These are phyloP conservation scores for Venturia aucupariae DNA, from an alignment of 2,329 filamentous ascomycete genomes.

Conservation along the genomic window DNA sequence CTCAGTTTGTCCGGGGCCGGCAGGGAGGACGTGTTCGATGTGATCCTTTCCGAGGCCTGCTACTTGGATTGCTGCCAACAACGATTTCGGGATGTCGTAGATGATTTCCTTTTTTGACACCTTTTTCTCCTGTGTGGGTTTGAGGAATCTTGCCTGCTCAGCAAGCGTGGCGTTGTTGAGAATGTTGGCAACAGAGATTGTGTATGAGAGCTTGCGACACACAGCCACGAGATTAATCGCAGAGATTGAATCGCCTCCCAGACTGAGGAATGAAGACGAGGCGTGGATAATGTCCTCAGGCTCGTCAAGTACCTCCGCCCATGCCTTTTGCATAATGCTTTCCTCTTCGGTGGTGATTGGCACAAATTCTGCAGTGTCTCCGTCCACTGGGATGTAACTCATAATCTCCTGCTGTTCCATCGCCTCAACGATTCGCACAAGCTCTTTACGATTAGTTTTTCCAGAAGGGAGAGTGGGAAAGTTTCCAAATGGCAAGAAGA, in stretches of 20 bases:
- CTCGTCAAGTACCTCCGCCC: no score
- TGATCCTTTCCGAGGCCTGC: background rate
- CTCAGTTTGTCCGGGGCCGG: constrained; percentile 17
- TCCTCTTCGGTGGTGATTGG: no score
- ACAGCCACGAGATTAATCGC: constrained; percentile 10
- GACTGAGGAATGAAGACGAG: background rate
- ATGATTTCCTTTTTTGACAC: background rate
- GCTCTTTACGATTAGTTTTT: no score
- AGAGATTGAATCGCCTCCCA: constrained; percentile 14
- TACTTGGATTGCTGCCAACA: background rate
- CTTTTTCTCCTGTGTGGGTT: background rate
- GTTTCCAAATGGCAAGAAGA: no score
- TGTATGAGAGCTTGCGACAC: background rate
- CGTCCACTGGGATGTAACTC: no score
- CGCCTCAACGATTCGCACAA: no score
- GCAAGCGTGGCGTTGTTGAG: background rate
- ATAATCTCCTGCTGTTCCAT: no score
- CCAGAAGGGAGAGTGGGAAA: no score
- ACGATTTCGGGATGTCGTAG: background rate
- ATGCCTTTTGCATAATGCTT: no score
- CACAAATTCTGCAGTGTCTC: no score
- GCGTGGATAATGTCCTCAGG: background rate
- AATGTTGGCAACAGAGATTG: constrained; percentile 4
- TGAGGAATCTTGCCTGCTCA: constrained; percentile 5
- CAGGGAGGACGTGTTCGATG: constrained; percentile 18